Evolutionary conservation across 2,329 filamentous ascomycete species (phyloP).

Genomic region (Ustilaginoidea virens): DNA sequence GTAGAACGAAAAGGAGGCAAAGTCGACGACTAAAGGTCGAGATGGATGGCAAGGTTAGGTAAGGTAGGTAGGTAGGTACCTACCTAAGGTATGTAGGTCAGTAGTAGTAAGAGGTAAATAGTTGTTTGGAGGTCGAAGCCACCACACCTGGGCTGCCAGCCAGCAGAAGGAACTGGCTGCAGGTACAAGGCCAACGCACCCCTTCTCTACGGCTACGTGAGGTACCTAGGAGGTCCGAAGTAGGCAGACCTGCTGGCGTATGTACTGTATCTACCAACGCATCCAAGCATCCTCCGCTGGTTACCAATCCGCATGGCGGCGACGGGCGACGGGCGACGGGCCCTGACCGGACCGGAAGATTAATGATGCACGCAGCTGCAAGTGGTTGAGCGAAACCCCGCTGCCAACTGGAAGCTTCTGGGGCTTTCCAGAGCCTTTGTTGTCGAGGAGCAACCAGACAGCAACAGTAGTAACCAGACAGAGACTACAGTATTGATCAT

Average conservation of each 20-base stretch:
- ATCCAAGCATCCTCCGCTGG: too few relatives aligned
- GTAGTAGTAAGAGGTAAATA: too few relatives aligned
- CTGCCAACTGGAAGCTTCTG: constrained; percentile 6
- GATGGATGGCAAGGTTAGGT: constrained; percentile 8
- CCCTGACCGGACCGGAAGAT: constrained; percentile 20
- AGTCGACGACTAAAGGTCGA: constrained; percentile 7
- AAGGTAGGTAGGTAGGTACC: too few relatives aligned
- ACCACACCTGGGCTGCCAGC: too few relatives aligned
- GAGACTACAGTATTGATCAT: too few relatives aligned
- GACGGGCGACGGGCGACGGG: constrained; percentile 11
- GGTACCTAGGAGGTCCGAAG: too few relatives aligned
- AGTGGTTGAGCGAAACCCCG: background rate
- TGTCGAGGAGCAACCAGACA: constrained; percentile 1
- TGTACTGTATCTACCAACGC: too few relatives aligned
- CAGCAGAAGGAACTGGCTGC: background rate
- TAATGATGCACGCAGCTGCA: constrained; percentile 13
- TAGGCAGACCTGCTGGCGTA: too few relatives aligned
- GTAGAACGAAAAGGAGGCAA: background rate
- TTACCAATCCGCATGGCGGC: constrained; percentile 6
- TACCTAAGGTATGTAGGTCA: too few relatives aligned
- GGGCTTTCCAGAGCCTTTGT: constrained; percentile 1
- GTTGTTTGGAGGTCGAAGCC: constrained; percentile 3
- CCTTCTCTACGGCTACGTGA: too few relatives aligned
- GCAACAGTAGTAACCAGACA: constrained; percentile 1
- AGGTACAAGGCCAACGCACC: background rate